Conservation (phyloP, 306 rosid genomes). For the Malus domestica region DNA sequence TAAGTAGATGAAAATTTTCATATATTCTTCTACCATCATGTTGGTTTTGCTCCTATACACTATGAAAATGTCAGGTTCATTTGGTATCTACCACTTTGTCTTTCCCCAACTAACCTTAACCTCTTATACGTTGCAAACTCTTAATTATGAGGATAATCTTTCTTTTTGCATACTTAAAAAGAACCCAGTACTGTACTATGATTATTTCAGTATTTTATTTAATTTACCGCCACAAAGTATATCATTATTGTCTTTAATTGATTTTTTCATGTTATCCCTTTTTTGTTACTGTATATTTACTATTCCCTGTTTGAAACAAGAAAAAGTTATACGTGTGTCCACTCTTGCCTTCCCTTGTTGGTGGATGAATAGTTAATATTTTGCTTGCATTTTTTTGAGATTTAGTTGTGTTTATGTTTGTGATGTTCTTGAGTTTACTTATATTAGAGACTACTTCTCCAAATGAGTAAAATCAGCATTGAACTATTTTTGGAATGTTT, state of each 20-base stretch:
- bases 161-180: background rate
- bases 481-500: background rate
- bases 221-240: background rate
- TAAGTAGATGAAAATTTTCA: background rate
- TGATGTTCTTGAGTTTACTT: background rate
- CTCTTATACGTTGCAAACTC: background rate
- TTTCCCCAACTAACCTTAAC: background rate
- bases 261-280: background rate
- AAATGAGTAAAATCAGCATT: background rate
- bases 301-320: background rate
- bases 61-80: background rate
- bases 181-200: background rate
- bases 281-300: background rate
- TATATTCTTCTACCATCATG: background rate
- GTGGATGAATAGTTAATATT: background rate
- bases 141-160: background rate
- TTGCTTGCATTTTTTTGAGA: background rate
- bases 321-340: background rate
- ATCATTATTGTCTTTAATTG: background rate
- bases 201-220: background rate
- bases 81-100: background rate
- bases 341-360: background rate
- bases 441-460: background rate
- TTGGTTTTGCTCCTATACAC: background rate
- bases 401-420: background rate